Evolutionary conservation across 1,139 yeast genomes (phyloP), one percentile per base, ranked within the genome.

Genomic region (Pichia sp.): DNA sequence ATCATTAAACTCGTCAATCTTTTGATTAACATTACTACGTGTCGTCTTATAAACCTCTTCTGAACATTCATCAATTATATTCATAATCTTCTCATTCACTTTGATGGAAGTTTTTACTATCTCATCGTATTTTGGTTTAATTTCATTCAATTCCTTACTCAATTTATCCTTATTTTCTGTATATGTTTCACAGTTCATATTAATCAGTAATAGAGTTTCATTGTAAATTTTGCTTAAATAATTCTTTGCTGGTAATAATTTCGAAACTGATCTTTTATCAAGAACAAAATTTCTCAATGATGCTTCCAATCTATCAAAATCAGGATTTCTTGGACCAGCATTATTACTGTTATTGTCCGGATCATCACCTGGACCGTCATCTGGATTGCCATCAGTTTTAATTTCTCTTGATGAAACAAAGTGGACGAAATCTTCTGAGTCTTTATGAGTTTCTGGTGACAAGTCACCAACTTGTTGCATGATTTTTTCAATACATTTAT

Each of bases 361-460:
- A 37, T 65, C 76, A 43, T 62, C 72, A 39, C 60, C 65, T 12
- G 48, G 46, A 37, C 59, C 59, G 34, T 59, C 57, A 35, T 55
- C 58, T 29, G 64, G 61, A 27, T 64, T 61, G 39, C 58, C 64
- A 40, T 58, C 64, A 40, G 48, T 57, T 68, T 66, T 66, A 13
- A 70, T 67, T 9, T 75, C 72, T 6, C 70, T 67, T 0, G 95
- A 82, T 37, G 94, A 82, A 3, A 94, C 87, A 67, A 92, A 94
- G 64, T 94, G 98, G n/a, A 94, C 94, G 68, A 92, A 90, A 40
- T 90, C 96, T 18, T 75, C 70, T 0, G 96, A 80, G 58, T 85
- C 88, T 62, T 90, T 89, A 60, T 85, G 82, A 0, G 97, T 86
- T 57, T 88, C 96, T 0, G 98, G 98, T 0, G 96, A 85, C 47